Evolutionary conservation across 176 grass and related monocot genomes (phyloP), one percentile per base, ranked within the genome.

Genomic region (Eragrostis nindensis): DNA sequence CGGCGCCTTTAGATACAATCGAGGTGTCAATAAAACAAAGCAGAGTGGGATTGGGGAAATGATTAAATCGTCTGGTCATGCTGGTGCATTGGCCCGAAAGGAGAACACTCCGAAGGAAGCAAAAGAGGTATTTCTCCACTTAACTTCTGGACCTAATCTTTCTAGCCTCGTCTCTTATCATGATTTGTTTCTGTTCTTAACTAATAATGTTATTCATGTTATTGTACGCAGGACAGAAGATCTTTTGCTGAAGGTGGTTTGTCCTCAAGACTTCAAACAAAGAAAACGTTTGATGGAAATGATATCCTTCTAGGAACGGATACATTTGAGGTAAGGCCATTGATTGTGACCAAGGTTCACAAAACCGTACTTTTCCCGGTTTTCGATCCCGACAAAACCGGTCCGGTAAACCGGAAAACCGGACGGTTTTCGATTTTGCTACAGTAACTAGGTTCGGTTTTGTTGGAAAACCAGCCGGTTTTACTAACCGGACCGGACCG

Each of bases 291-390:
- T 61, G 88, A 81, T 48, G 70, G 30, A 71, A 93, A 70, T 78
- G 92, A 95, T 50, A 87, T 88, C 59, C 56, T 78, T 74, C 75
- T 90, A 73, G 68, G 76, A 84, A 98, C 91, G 84, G 92, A 95
- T 89, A 90, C 92, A 55, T 57, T 84, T 69, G 95, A 95, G 86
- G 96, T 98, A 85, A 70, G 36, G 48, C 16, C 42, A 72, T n/a
- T n/a, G n/a, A n/a, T n/a, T n/a, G n/a, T n/a, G n/a, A n/a, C n/a
- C n/a, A n/a, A n/a, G n/a, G n/a, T n/a, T n/a, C n/a, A n/a, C n/a
- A n/a, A n/a, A n/a, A n/a, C n/a, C n/a, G 49, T 12, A 24, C 53
- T 75, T 7, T 60, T 86, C n/a, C n/a, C n/a, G n/a, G n/a, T n/a
- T n/a, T n/a, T n/a, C n/a, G n/a, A n/a, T n/a, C n/a, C n/a, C n/a